Percentiles rank a stretch among this genome's conserved stretches.
Evolutionary conservation across 2,329 filamentous ascomycete species (phyloP).

Genomic region (Ampelomyces quisqualis): DNA sequence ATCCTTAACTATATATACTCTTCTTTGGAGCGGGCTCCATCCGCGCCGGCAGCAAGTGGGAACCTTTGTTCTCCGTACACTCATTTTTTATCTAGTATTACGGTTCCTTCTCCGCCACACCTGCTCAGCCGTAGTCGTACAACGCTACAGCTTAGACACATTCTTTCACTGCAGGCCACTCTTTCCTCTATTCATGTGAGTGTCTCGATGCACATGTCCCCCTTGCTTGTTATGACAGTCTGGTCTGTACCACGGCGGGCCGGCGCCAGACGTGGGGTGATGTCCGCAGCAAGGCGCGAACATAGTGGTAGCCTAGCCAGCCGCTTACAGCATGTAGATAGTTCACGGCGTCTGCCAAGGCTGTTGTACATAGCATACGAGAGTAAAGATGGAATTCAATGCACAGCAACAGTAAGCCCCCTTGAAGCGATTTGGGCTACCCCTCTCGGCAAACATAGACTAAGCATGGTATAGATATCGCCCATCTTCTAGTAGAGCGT

Average conservation of each 20-base stretch:
- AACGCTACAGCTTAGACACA: slow-evolving; percentile 39
- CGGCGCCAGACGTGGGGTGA: slow-evolving; percentile 24
- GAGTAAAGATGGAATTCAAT: slow-evolving; percentile 48
- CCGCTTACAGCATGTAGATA: slow-evolving; percentile 32
- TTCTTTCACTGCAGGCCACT: slow-evolving; percentile 36
- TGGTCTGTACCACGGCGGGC: slow-evolving; percentile 19
- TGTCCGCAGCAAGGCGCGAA: slow-evolving; percentile 16
- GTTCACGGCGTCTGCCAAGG: slow-evolving; percentile 21
- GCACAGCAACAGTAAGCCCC: slow-evolving; percentile 43
- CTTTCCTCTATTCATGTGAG: slow-evolving; percentile 32
- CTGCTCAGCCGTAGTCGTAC: slow-evolving; percentile 34
- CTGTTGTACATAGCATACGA: slow-evolving; percentile 29
- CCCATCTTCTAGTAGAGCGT: slow-evolving; percentile 40
- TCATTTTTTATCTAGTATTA: slow-evolving; percentile 34
- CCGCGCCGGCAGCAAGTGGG: slow-evolving; percentile 43
- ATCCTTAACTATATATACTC: slow-evolving; percentile 36
- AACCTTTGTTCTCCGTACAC: slow-evolving; percentile 42
- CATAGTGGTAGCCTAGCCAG: slow-evolving; percentile 21
- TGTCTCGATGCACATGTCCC: slow-evolving; percentile 21
- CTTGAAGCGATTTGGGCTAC: slow-evolving; percentile 5
- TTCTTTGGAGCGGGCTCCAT: slow-evolving; percentile 42
- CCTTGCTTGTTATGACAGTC: slow-evolving; percentile 29
- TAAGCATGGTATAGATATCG: slow-evolving; percentile 41
- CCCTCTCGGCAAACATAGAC: slow-evolving; percentile 6
- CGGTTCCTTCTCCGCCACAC: slow-evolving; percentile 29